Evolutionary conservation across 768 basidiomycete species (phyloP).

Genomic region (Suillus decipiens): DNA sequence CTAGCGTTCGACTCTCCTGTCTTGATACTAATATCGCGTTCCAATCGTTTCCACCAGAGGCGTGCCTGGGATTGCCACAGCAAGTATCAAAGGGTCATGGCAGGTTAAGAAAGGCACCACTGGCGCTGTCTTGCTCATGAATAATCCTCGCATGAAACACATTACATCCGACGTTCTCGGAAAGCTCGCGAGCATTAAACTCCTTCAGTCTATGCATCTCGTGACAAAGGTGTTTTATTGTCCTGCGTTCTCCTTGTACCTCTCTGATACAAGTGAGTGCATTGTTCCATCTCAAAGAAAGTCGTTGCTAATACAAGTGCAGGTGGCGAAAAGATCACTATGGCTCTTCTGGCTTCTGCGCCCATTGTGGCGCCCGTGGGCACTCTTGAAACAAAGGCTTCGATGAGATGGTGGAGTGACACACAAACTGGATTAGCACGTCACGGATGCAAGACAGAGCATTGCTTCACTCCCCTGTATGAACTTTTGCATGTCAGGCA

Average conservation of each 20-base stretch:
- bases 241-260: constrained; percentile 23
- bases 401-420: background rate
- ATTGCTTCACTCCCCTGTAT: constrained; percentile 4
- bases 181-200: constrained; percentile 15
- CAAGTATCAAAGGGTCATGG: constrained; percentile 29
- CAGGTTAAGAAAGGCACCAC: constrained; percentile 18
- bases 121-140: constrained; percentile 28
- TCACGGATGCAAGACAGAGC: background rate
- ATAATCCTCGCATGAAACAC: constrained; percentile 14
- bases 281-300: background rate
- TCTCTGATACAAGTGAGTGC: constrained; percentile 3
- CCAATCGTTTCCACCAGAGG: background rate
- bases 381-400: background rate
- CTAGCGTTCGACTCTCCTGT: background rate
- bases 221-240: constrained; percentile 25
- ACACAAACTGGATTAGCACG: constrained; percentile 1
- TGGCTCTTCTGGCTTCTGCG: background rate
- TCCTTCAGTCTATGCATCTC: constrained; percentile 20
- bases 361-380: background rate
- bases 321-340: constrained; percentile 3
- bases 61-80: constrained; percentile 19
- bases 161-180: constrained; percentile 14
- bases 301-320: background rate
- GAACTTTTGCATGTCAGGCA: constrained; percentile 3
- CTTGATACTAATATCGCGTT: background rate